Evolutionary conservation across 495 filamentous ascomycete species (phyloP), one percentile per base, ranked within the genome.

Genomic region (Penicillium subrubescens): DNA sequence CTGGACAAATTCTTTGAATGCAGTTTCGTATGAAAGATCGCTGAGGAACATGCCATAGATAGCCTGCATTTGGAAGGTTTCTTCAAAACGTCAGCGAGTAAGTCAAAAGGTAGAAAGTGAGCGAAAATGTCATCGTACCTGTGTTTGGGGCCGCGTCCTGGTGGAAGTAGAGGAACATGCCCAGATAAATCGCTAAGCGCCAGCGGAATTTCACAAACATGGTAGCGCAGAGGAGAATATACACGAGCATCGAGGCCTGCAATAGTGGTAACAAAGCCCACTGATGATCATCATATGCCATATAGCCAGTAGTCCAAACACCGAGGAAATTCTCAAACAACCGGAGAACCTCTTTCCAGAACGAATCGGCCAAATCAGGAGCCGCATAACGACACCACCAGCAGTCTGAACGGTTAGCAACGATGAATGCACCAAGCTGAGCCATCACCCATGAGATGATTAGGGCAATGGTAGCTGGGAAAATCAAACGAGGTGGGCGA

Each of bases 191-290:
- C 3, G 82, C 71, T 75, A 89, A 77, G 23, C 88, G 81, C 69
- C 82, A 87, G 51, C 80, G 76, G 54, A 84, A 82, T 62, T 81
- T 84, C 64, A 86, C 77, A 65, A 85, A 86, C 71, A 83, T 77
- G 0, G 83, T 86, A 3, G 84, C 84, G 19, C 84, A 73, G 5
- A 88, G 72, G 43, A 86, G 77, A 14, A 83, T 75, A 61, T 88
- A 90, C 3, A 89, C 83, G 58, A 86, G 70, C 83, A 89, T 87
- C 21, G 84, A 86, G 5, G 86, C 85, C 67, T 83, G 82, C 34
- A 90, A 72, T 50, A 90, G 68, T 2, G 85, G 87, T n/a, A 87
- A 71, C 39, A 90, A 66, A 5, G 88, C 87, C 88, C 88, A 90
- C 67, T 89, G 87, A 53, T 89, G 86, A 31, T 82, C 83, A 65